These are phyloP conservation scores for Areca catechu DNA, from an alignment of 176 grass and related monocot species.

Conservation along the genomic window DNA sequence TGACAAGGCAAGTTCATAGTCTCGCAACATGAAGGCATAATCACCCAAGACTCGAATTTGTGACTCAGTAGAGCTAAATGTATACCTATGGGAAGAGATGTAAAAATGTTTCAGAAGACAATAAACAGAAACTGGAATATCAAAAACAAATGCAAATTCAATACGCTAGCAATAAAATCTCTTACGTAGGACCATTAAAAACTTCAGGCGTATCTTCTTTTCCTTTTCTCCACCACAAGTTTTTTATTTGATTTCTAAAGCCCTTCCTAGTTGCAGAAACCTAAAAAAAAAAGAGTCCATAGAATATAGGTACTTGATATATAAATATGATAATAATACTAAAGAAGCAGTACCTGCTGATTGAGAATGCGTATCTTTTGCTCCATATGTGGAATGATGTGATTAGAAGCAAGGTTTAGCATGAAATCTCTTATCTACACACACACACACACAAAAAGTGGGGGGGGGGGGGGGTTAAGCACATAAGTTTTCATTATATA, in stretches of 20 bases:
- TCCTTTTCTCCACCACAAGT: conserved; percentile 98
- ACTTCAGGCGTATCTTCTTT: conserved; percentile 85
- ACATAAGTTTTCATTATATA: no score
- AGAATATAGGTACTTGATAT: conserved; percentile 18
- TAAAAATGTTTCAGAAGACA: conserved; percentile 27
- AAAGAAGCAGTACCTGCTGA: conserved; percentile 66
- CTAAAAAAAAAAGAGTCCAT: conserved; percentile 33
- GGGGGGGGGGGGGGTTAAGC: no score
- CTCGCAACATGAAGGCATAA: conserved; percentile 94
- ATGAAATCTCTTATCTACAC: conserved; percentile 85
- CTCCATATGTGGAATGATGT: conserved; percentile 97
- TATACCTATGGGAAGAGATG: conserved; percentile 58
- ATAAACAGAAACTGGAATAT: neutral
- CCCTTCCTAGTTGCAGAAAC: conserved; percentile 86
- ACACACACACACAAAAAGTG: no score
- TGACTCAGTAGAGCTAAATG: conserved; percentile 91
- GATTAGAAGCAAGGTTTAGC: conserved; percentile 86
- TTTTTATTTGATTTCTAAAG: conserved; percentile 98
- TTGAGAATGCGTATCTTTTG: conserved; percentile 93
- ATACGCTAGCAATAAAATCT: conserved; percentile 13
- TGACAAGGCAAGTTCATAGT: conserved; percentile 98
- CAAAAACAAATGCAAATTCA: conserved; percentile 7
- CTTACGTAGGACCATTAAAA: conserved; percentile 67
- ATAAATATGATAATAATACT: conserved; percentile 10
- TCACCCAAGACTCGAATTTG: conserved; percentile 96